phyloP scores from a whole-genome alignment of 2,329 filamentous ascomycete species.

The Daldinia sp. region DNA sequence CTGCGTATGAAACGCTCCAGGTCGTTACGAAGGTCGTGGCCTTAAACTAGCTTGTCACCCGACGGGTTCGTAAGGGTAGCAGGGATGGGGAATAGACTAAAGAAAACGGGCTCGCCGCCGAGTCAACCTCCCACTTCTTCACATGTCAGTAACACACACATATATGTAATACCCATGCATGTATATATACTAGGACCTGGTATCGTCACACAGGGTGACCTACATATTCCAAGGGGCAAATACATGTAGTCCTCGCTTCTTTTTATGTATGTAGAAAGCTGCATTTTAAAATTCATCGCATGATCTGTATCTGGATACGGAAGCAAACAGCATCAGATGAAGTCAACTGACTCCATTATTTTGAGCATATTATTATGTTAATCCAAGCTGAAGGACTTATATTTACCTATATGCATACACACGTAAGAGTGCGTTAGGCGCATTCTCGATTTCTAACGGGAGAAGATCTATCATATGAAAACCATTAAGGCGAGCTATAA shows the following conservation, averaged over 20 bases:
- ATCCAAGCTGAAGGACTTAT: slow-evolving; percentile 17
- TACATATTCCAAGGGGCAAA: slow-evolving; percentile 3
- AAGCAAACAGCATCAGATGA: slow-evolving; percentile 29
- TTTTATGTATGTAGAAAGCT: slow-evolving; percentile 1
- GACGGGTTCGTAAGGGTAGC: slow-evolving; percentile 23
- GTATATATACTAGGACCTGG: neutral
- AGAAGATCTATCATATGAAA: slow-evolving; percentile 8
- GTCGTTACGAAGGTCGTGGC: neutral
- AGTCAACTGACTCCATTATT: slow-evolving; percentile 29
- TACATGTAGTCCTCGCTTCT: neutral
- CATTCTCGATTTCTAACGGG: neutral
- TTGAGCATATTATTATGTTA: slow-evolving; percentile 2
- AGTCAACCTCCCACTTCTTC: slow-evolving; percentile 29
- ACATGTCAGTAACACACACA: slow-evolving; percentile 31
- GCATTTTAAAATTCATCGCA: slow-evolving; percentile 32
- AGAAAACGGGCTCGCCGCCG: slow-evolving; percentile 26
- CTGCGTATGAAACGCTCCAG: neutral
- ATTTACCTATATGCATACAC: neutral
- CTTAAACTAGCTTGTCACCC: slow-evolving; percentile 7
- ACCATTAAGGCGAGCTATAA: neutral
- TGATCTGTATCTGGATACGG: slow-evolving; percentile 28
- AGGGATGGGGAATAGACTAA: slow-evolving; percentile 24
- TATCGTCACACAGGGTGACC: neutral
- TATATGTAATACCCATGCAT: slow-evolving; percentile 9
- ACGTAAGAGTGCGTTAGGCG: slow-evolving; percentile 2